phyloP scores from a whole-genome alignment of 2,329 filamentous ascomycete species.

The Emmonsiellopsis sp. region DNA sequence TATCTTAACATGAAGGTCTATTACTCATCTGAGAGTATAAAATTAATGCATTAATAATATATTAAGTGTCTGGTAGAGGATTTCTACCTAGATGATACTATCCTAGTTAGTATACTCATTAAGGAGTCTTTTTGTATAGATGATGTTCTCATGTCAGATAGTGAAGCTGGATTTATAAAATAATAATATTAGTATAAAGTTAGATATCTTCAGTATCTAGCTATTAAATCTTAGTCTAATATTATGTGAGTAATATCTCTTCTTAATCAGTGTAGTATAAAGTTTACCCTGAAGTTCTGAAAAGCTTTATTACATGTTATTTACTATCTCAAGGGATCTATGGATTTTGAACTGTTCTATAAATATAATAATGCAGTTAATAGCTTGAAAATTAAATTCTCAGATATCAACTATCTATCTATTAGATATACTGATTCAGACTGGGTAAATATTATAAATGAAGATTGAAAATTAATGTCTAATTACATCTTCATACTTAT shows the following conservation, averaged over 20 bases:
- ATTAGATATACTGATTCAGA: not conserved
- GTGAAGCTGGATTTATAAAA: not conserved
- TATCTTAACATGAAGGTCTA: not conserved
- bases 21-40: not conserved
- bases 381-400: no score
- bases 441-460: not conserved
- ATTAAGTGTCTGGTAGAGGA: not conserved
- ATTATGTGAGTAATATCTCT: not conserved
- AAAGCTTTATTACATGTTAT: not conserved
- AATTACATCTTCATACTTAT: slow-evolving; percentile 8
- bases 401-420: no score
- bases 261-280: not conserved
- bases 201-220: not conserved
- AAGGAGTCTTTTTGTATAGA: not conserved
- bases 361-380: not conserved
- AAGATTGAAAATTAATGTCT: slow-evolving; percentile 2
- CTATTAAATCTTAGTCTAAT: not conserved
- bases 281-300: not conserved
- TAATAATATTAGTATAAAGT: not conserved
- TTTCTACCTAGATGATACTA: not conserved
- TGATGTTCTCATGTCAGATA: not conserved
- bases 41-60: not conserved
- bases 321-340: not conserved
- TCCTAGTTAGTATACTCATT: not conserved
- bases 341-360: not conserved